Evolutionary conservation across 1,284 basidiomycete species (phyloP), one percentile per base, ranked within the genome.

Genomic region (Mycena sp.): DNA sequence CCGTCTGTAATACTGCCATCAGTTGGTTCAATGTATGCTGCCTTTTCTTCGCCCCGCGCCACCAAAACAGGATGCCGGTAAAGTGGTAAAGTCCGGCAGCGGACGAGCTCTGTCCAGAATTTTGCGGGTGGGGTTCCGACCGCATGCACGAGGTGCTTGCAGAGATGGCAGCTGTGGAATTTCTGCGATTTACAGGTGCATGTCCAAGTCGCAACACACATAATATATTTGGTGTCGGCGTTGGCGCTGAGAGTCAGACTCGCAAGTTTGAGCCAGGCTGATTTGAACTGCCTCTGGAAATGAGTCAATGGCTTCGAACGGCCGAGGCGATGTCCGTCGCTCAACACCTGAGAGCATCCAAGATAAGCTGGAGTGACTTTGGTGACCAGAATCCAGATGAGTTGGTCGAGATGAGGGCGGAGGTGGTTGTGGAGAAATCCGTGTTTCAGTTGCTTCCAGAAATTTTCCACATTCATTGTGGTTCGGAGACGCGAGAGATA

Each of bases 381-480:
- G 35, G 68, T 50, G 29, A 71, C 64, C 1, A 78, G 57, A 29
- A 77, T 69, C 64, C 70, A 76, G 10, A 78, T 68, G 6, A 75
- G 69, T n/a, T 73, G 73, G 50, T 78, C 75, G 5, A 77, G 63
- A 3, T 70, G 71, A 0, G 77, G 76, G 11, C 61, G 69, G 10
- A 65, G 46, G 23, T 70, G 51, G 38, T 74, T 64, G 46, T 73
- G 73, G n/a, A 78, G 70, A 56, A 69, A 67, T 7, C 71, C 52
- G 30, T 77, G 73, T 44, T 78, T 78, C 4, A 78, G 50, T 43
- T 74, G 72, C 9, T 61, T 26, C 77, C 76, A 79, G 60, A 74
- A 73, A 53, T 76, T 78, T 55, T 78, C 74, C 11, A 73, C 72
- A 29, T 56, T 70, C 75, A 80, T 80, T 1, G 75, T 80, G 0